A percentile compares a stretch with the other conserved stretches of the same genome.
phyloP scores from a whole-genome alignment of 2,329 filamentous ascomycete genomes.

The Amphichorda felina region DNA sequence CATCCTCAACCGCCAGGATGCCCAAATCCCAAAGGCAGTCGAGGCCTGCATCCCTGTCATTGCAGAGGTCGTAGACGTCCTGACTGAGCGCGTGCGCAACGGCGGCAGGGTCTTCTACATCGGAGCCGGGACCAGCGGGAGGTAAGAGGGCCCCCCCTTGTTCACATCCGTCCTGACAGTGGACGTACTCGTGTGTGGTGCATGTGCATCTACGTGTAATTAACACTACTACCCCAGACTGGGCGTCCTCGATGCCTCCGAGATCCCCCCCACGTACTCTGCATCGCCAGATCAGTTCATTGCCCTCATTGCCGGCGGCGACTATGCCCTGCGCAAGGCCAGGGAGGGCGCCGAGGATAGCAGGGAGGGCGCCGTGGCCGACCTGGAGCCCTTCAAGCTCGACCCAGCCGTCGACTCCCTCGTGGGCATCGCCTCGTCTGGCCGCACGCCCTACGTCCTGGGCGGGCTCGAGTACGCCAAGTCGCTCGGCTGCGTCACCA shows the following conservation, averaged over 20 bases:
- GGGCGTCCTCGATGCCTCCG: slow-evolving; percentile 6
- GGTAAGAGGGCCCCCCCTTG: slow-evolving; percentile 6
- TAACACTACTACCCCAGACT: too few relatives aligned
- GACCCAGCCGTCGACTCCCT: slow-evolving; percentile 5
- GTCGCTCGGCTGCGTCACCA: slow-evolving; percentile 18
- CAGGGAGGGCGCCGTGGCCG: slow-evolving; percentile 4
- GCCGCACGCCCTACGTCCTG: slow-evolving; percentile 8
- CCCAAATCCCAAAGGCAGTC: slow-evolving; percentile 2
- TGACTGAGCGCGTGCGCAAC: neutral
- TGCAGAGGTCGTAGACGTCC: slow-evolving; percentile 3
- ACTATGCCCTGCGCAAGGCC: slow-evolving; percentile 8
- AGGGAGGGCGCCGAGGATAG: slow-evolving; percentile 8
- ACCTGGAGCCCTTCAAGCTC: slow-evolving; percentile 4
- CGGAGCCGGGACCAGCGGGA: slow-evolving; percentile 30
- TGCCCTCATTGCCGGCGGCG: slow-evolving; percentile 6
- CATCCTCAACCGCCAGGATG: slow-evolving; percentile 5
- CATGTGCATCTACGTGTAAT: too few relatives aligned
- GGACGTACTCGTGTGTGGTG: too few relatives aligned
- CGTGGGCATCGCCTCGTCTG: slow-evolving; percentile 9
- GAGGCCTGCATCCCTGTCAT: slow-evolving; percentile 3
- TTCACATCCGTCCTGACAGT: too few relatives aligned
- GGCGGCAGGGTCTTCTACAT: slow-evolving; percentile 6
- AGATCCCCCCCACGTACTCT: slow-evolving; percentile 8
- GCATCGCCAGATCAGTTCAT: slow-evolving; percentile 7
- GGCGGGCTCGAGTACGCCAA: slow-evolving; percentile 17